Evolutionary conservation across 768 basidiomycete species (phyloP).

Genomic region (Auriculariales sp.): DNA sequence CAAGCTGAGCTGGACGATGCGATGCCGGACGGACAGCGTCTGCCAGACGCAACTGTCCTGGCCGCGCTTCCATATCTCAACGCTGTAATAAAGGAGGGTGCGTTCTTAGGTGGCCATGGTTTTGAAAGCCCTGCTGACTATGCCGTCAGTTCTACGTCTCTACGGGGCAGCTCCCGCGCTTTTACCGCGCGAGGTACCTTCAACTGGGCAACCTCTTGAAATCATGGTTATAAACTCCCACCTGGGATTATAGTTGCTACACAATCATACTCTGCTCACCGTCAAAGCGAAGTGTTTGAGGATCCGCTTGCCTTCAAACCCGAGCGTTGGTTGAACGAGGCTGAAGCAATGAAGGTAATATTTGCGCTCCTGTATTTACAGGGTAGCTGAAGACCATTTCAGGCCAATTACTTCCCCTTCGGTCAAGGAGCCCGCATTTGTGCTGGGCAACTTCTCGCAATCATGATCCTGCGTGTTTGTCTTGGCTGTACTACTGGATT

Average conservation of each 20-base stretch:
- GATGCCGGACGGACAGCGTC: slow-evolving; percentile 18
- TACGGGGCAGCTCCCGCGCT: slow-evolving; percentile 59
- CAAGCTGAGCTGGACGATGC: slow-evolving; percentile 47
- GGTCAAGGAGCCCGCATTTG: slow-evolving; percentile 60
- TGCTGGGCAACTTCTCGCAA: slow-evolving; percentile 64
- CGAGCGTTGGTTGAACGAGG: slow-evolving; percentile 57
- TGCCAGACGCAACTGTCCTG: slow-evolving; percentile 49
- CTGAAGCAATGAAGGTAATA: slow-evolving; percentile 13
- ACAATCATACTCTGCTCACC: slow-evolving; percentile 80
- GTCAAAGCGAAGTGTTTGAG: slow-evolving; percentile 52
- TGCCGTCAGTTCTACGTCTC: slow-evolving; percentile 45
- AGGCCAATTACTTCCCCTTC: slow-evolving; percentile 45
- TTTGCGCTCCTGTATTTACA: too few species aligned
- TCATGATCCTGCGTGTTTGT: slow-evolving; percentile 39
- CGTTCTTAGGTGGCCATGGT: too few species aligned
- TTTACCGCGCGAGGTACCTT: slow-evolving; percentile 66
- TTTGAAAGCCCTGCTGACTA: not conserved
- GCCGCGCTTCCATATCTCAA: slow-evolving; percentile 34
- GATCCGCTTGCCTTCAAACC: slow-evolving; percentile 66
- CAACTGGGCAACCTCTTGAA: slow-evolving; percentile 49
- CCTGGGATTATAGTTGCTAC: slow-evolving; percentile 67
- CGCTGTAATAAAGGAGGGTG: slow-evolving; percentile 41
- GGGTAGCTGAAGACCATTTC: too few species aligned
- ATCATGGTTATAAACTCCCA: slow-evolving; percentile 67
- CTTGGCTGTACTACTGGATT: too few species aligned